These are phyloP conservation scores for Mycena galericulata DNA, from an alignment of 768 basidiomycete genomes.

Conservation along the genomic window DNA sequence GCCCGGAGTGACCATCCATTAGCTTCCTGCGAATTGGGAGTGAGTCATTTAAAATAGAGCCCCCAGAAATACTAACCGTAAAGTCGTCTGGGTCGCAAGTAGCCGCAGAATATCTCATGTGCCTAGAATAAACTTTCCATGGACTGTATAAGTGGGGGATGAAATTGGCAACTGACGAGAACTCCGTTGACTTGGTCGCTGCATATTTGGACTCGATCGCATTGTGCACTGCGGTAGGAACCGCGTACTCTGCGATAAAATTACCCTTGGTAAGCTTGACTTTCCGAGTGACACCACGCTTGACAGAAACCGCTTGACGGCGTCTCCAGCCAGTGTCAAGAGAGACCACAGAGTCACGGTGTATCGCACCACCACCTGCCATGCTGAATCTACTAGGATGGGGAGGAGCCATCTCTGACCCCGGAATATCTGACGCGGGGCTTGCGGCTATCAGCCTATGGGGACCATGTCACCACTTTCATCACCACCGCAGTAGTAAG, in stretches of 20 bases:
- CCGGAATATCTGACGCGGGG: neutral
- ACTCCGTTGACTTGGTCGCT: conserved; percentile 71
- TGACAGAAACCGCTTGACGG: conserved; percentile 35
- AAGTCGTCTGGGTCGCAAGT: conserved; percentile 95
- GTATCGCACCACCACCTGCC: neutral
- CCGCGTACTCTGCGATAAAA: conserved; percentile 78
- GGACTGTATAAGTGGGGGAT: neutral
- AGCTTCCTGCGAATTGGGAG: neutral
- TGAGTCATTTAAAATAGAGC: neutral
- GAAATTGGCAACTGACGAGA: conserved; percentile 62
- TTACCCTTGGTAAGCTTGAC: conserved; percentile 83
- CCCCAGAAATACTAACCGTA: conserved; percentile 55
- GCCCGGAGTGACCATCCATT: conserved; percentile 88
- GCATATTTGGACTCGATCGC: conserved; percentile 75
- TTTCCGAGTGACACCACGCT: conserved; percentile 78
- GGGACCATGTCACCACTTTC: neutral
- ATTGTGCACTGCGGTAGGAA: conserved; percentile 72
- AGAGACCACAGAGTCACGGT: conserved; percentile 15
- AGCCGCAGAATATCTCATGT: conserved; percentile 94
- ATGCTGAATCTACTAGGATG: conserved; percentile 11
- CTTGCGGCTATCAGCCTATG: neutral
- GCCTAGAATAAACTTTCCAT: conserved; percentile 52
- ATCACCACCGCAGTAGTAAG: neutral
- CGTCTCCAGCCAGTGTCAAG: conserved; percentile 10
- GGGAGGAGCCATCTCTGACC: neutral